A percentile compares a stretch with the other conserved stretches of the same genome.
Evolutionary conservation across 2,329 filamentous ascomycete species (phyloP).

Genomic region (Cladorrhinum sp.): DNA sequence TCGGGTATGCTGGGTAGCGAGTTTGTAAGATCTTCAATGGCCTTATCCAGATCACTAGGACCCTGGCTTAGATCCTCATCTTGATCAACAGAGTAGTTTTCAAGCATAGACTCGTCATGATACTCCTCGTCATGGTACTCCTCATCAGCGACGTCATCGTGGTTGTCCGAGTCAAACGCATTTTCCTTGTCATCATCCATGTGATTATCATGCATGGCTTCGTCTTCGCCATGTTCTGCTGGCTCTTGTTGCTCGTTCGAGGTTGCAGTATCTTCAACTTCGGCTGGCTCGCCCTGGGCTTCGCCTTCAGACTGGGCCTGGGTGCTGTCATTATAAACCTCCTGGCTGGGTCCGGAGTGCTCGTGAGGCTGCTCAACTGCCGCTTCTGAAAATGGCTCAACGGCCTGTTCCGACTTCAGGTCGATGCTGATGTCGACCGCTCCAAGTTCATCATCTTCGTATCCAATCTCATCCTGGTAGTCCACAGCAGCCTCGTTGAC

Average conservation of each 20-base stretch:
- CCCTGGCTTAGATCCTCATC: background rate
- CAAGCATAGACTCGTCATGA: slow-evolving; percentile 8
- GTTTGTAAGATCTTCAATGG: slow-evolving; percentile 13
- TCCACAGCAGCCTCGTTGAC: slow-evolving; percentile 15
- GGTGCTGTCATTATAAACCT: background rate
- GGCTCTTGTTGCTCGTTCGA: slow-evolving; percentile 1
- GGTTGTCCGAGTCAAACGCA: background rate
- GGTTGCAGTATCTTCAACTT: background rate
- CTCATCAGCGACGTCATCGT: background rate
- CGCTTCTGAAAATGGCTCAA: background rate
- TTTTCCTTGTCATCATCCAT: slow-evolving; percentile 7
- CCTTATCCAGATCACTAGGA: slow-evolving; percentile 24
- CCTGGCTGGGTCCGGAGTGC: background rate
- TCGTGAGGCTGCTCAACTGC: background rate
- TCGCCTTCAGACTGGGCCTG: background rate
- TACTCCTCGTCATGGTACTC: slow-evolving; percentile 6
- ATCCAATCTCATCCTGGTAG: slow-evolving; percentile 37
- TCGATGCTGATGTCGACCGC: slow-evolving; percentile 1
- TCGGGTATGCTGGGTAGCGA: slow-evolving; percentile 22
- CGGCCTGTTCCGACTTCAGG: background rate
- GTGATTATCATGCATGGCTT: background rate
- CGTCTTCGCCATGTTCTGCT: slow-evolving; percentile 3
- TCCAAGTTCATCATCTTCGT: slow-evolving; percentile 31
- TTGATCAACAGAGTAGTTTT: slow-evolving; percentile 4
- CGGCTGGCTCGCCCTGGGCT: background rate